Evolutionary conservation across 2,329 filamentous ascomycete species (phyloP), one percentile per base, ranked within the genome.

Genomic region (Xylariaceae sp.): DNA sequence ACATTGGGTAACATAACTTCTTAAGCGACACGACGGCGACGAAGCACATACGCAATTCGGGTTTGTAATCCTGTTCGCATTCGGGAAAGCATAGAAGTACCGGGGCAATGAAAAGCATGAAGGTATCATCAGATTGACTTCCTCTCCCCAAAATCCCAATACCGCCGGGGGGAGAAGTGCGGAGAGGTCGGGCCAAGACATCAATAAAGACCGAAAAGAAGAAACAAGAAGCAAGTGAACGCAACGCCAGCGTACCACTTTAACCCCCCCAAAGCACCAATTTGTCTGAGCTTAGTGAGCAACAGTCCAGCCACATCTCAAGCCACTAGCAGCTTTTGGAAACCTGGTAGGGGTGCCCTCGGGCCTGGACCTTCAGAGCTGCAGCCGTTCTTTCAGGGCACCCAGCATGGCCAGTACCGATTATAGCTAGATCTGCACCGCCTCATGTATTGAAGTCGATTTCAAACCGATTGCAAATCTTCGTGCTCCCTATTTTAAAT

Each of bases 391-490:
- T 12, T 37, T 14, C 7, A 12, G 14, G 32, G 3, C 3, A 16
- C 32, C 32, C 12, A 12, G 32, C 32, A 7, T 37, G 32, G 32
- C 32, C 12, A 37, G 32, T 10, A 37, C 3, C 32, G 3, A 37
- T 7, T 7, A 37, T 37, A 16, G 32, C 32, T 3, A 37, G 32
- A 37, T 40, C 9, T 47, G 55, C 55, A 57, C 55, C 55, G 55
- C 55, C 55, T 57, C 55, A 20, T 51, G 54, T 37, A 12, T 12
- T 20, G 41, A 44, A 20, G 56, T 48, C 57, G 60, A 60, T 62
- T 62, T 60, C 54, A 40, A 60, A 62, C 48, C 53, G 60, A 57
- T 62, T 62, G 60, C 60, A 62, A 62, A 62, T 62, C 60, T 57
- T 54, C 50, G 42, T 50, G 37, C 48, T 59, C 54, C 44, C 52